phyloP scores from a whole-genome alignment of 1,284 basidiomycete genomes.

The Trichosporon ovoides region DNA sequence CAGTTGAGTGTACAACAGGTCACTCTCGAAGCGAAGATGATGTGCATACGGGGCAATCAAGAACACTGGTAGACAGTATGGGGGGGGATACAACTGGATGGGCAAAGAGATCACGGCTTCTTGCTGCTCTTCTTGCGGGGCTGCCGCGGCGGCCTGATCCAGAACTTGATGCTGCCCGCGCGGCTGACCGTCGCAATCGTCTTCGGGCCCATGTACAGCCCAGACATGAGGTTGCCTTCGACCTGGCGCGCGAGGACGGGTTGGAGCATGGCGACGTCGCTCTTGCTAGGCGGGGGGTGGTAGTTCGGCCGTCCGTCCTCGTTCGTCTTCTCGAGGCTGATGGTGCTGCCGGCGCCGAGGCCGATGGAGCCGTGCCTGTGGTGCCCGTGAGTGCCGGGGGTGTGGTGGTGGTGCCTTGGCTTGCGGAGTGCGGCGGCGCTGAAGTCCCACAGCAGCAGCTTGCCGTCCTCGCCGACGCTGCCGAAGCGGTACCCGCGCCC shows the following conservation, averaged over 20 bases:
- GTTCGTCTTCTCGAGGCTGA: constrained; percentile 58
- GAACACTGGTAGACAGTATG: too few relatives aligned
- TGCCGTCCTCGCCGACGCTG: constrained; percentile 90
- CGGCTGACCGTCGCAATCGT: constrained; percentile 71
- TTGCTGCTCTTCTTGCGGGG: constrained; percentile 10
- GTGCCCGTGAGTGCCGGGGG: constrained; percentile 17
- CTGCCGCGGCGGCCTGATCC: constrained; percentile 61
- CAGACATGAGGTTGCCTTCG: constrained; percentile 68
- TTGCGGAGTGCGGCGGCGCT: constrained; percentile 55
- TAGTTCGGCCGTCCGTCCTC: constrained; percentile 55
- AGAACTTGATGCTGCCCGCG: constrained; percentile 68
- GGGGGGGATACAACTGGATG: not conserved
- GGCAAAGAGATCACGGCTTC: not conserved
- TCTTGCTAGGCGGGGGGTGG: constrained; percentile 79
- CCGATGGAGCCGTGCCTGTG: constrained; percentile 19
- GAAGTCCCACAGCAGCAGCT: constrained; percentile 91
- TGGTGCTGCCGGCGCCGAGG: constrained; percentile 35
- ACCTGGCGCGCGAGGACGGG: constrained; percentile 78
- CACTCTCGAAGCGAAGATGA: not conserved
- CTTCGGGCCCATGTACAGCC: constrained; percentile 64
- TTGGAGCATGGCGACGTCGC: constrained; percentile 83
- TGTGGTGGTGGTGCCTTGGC: constrained; percentile 45
- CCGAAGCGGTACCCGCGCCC: constrained; percentile 84
- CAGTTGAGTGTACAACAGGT: constrained; percentile 6
- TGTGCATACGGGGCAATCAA: not conserved